Percentiles rank a stretch among this genome's conserved stretches.
phyloP scores from a whole-genome alignment of 208 protist genomes.

The Naegleria fowleri region DNA sequence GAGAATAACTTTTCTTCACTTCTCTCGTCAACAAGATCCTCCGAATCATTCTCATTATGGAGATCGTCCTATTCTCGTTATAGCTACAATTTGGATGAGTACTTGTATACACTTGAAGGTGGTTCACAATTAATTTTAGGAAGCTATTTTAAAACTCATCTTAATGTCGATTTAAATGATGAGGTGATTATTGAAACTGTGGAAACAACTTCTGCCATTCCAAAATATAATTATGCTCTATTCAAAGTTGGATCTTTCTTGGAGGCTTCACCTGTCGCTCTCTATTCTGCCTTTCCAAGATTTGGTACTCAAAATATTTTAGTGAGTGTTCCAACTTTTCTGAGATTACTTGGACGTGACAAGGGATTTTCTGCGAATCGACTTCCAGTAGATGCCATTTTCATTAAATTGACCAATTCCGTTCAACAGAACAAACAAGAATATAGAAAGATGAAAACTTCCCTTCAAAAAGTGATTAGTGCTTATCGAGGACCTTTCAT shows the following conservation, averaged over 20 bases:
- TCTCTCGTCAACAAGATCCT: too few relatives aligned
- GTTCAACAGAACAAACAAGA: not conserved
- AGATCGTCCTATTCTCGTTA: not conserved
- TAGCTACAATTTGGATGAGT: not conserved
- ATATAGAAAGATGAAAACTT: not conserved
- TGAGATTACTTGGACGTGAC: not conserved
- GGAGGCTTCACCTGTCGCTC: not conserved
- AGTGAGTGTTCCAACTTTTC: not conserved
- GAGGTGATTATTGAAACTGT: not conserved
- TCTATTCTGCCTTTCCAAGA: not conserved
- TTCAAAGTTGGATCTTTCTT: not conserved
- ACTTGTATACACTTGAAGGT: not conserved
- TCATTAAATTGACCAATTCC: not conserved
- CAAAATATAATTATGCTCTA: not conserved
- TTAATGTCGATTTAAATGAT: not conserved
- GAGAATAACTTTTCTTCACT: too few relatives aligned
- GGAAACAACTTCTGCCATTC: not conserved
- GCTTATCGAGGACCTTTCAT: constrained; percentile 2
- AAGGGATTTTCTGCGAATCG: not conserved
- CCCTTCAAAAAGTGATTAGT: not conserved
- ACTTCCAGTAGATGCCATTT: not conserved
- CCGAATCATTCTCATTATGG: too few relatives aligned
- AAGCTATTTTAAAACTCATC: not conserved
- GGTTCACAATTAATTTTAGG: not conserved
- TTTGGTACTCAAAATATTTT: not conserved